A percentile compares a stretch with the other conserved stretches of the same genome.
These are phyloP conservation scores for Populus tomentosa DNA, from an alignment of 441 rosid genomes.

Conservation along the genomic window DNA sequence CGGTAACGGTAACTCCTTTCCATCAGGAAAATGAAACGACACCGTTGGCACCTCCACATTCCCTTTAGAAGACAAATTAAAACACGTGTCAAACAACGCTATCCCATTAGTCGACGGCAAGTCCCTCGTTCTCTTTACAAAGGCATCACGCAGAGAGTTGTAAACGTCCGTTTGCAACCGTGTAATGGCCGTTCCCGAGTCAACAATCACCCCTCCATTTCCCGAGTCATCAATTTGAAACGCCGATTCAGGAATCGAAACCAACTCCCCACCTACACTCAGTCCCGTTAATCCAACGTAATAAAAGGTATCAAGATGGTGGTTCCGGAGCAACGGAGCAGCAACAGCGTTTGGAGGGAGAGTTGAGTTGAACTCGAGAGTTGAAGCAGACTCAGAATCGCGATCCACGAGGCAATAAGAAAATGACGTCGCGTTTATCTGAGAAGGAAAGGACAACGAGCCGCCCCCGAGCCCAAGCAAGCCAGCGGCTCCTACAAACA, in stretches of 20 bases:
- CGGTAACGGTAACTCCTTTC: constrained; percentile 58
- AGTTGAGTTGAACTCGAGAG: constrained; percentile 52
- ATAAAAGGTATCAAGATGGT: constrained; percentile 74
- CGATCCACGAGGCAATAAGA: constrained; percentile 86
- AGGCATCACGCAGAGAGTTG: constrained; percentile 60
- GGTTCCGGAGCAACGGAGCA: constrained; percentile 62
- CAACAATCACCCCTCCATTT: constrained; percentile 74
- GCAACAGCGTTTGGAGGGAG: constrained; percentile 50
- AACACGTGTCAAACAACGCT: constrained; percentile 81
- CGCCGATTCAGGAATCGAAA: constrained; percentile 51
- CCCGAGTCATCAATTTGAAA: constrained; percentile 63
- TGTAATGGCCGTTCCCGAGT: constrained; percentile 87
- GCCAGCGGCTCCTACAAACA: constrained; percentile 88
- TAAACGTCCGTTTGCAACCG: constrained; percentile 63
- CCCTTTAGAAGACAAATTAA: constrained; percentile 49
- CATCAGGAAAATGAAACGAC: constrained; percentile 62
- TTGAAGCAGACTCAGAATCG: constrained; percentile 59
- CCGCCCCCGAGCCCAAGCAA: constrained; percentile 88
- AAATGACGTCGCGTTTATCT: constrained; percentile 56
- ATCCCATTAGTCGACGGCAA: constrained; percentile 51
- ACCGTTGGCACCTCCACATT: constrained; percentile 80
- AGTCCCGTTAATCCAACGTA: constrained; percentile 60
- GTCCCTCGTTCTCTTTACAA: constrained; percentile 40
- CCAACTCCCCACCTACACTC: constrained; percentile 67
- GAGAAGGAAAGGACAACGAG: constrained; percentile 65